A percentile compares a stretch with the other conserved stretches of the same genome.
These are phyloP conservation scores for Microbotryum silenes-acaulis DNA, from an alignment of 1,284 basidiomycete genomes.

Conservation along the genomic window DNA sequence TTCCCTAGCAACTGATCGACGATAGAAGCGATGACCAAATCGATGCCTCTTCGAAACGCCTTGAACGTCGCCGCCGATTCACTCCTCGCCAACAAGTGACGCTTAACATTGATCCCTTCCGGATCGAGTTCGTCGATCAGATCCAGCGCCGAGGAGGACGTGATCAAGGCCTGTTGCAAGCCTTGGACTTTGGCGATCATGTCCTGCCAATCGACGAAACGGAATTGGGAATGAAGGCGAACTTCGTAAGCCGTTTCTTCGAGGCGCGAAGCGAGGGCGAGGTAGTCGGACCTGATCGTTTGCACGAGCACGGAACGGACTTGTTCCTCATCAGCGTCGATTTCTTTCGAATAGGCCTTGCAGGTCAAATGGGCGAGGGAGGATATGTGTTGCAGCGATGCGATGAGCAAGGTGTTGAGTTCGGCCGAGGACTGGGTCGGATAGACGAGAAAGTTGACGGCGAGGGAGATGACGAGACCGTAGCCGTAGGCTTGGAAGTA, in stretches of 20 bases:
- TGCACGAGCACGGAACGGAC: constrained; percentile 23
- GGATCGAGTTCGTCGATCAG: constrained; percentile 23
- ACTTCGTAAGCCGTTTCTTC: constrained; percentile 22
- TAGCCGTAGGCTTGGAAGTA: constrained; percentile 18
- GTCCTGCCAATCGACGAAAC: constrained; percentile 14
- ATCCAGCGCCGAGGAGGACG: constrained; percentile 23
- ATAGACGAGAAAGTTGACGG: constrained; percentile 19
- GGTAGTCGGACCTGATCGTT: constrained; percentile 23
- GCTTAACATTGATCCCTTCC: constrained; percentile 13
- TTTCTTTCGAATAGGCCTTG: constrained; percentile 21
- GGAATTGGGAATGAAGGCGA: constrained; percentile 6
- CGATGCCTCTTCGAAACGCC: constrained; percentile 21
- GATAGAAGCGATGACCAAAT: constrained; percentile 25
- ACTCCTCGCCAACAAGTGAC: constrained; percentile 13
- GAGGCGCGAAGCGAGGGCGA: constrained; percentile 19
- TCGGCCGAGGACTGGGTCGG: constrained; percentile 15
- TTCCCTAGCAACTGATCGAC: constrained; percentile 16
- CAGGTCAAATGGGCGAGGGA: constrained; percentile 22
- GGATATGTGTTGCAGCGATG: constrained; percentile 23
- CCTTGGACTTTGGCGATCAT: constrained; percentile 26
- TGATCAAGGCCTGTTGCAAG: constrained; percentile 27
- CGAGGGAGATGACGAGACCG: constrained; percentile 22
- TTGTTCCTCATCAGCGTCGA: constrained; percentile 18
- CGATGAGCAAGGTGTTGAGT: constrained; percentile 20
- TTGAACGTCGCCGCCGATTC: constrained; percentile 16